Evolutionary conservation across 2,329 filamentous ascomycete genomes (phyloP).

Genomic region (Thermochaetoides dissita): DNA sequence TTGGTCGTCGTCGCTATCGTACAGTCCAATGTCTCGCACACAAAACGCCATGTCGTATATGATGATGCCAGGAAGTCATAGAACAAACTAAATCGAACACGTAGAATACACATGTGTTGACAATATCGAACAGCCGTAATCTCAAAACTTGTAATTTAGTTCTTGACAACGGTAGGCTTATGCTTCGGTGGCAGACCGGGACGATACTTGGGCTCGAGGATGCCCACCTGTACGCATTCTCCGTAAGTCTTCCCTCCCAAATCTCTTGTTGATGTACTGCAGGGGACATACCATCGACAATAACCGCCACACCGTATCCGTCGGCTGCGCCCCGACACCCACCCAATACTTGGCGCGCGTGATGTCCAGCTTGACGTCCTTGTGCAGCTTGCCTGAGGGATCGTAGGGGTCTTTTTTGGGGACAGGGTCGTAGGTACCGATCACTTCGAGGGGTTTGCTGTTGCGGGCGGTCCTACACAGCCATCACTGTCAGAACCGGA

Average conservation of each 20-base stretch:
- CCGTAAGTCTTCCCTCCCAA: background rate
- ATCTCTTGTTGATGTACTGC: background rate
- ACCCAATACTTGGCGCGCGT: constrained; percentile 86
- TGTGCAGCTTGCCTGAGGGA: constrained; percentile 56
- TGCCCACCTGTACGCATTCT: background rate
- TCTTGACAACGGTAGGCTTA: background rate
- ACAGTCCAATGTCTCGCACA: background rate
- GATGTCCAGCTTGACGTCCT: constrained; percentile 80
- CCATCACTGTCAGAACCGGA: no score
- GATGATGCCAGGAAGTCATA: background rate
- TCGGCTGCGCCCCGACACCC: constrained; percentile 89
- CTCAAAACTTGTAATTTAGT: background rate
- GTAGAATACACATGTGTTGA: constrained; percentile 1
- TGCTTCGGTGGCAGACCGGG: background rate
- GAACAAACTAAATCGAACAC: no score
- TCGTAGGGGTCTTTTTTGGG: constrained; percentile 49
- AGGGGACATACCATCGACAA: constrained; percentile 30
- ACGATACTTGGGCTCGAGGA: no score
- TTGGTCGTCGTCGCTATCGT: constrained; percentile 1
- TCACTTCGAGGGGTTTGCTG: constrained; percentile 81
- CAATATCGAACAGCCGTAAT: no score
- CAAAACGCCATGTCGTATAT: constrained; percentile 1
- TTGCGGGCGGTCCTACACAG: constrained; percentile 64
- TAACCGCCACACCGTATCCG: constrained; percentile 75
- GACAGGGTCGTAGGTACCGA: constrained; percentile 62